A percentile compares a stretch with the other conserved stretches of the same genome.
These are phyloP conservation scores for Eustoma russellianum DNA, from an alignment of 257 asterid genomes.

Conservation along the genomic window DNA sequence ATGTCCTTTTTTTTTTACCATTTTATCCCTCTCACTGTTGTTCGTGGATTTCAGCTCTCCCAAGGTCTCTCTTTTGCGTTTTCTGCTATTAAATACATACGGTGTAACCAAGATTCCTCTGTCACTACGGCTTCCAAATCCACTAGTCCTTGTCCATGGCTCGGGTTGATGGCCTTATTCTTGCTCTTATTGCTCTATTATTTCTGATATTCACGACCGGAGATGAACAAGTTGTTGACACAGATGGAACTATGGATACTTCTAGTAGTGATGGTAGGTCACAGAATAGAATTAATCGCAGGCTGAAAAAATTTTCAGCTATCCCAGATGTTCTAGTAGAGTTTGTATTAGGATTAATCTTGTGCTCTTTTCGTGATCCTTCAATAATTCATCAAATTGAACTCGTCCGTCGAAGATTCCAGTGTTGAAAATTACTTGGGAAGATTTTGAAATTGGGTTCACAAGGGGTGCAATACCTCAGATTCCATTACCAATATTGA, in stretches of 20 bases:
- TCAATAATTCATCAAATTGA: slow-evolving; percentile 49
- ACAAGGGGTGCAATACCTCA: slow-evolving; percentile 84
- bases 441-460: slow-evolving; percentile 75
- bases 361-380: slow-evolving; percentile 80
- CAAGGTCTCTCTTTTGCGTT: slow-evolving; percentile 87
- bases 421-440: slow-evolving; percentile 66
- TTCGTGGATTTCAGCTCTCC: slow-evolving; percentile 89
- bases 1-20: slow-evolving; percentile 76
- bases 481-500: slow-evolving; percentile 70
- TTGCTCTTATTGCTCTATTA: slow-evolving; percentile 42
- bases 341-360: slow-evolving; percentile 49
- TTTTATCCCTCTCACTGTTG: slow-evolving; percentile 75
- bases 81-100: slow-evolving; percentile 78
- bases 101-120: slow-evolving; percentile 67
- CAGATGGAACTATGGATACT: not conserved
- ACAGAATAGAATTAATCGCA: slow-evolving; percentile 24
- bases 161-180: slow-evolving; percentile 72
- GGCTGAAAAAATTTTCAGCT: slow-evolving; percentile 42
- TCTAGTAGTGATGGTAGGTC: not conserved
- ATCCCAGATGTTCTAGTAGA: slow-evolving; percentile 72
- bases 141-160: slow-evolving; percentile 61
- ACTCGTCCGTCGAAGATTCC: slow-evolving; percentile 66
- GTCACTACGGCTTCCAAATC: slow-evolving; percentile 48
- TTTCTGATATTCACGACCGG: slow-evolving; percentile 70
- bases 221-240: slow-evolving; percentile 35